A percentile compares a stretch with the other conserved stretches of the same genome.
Conservation (phyloP, 2,329 filamentous ascomycete genomes). For the Calcarisporium arbuscula region DNA sequence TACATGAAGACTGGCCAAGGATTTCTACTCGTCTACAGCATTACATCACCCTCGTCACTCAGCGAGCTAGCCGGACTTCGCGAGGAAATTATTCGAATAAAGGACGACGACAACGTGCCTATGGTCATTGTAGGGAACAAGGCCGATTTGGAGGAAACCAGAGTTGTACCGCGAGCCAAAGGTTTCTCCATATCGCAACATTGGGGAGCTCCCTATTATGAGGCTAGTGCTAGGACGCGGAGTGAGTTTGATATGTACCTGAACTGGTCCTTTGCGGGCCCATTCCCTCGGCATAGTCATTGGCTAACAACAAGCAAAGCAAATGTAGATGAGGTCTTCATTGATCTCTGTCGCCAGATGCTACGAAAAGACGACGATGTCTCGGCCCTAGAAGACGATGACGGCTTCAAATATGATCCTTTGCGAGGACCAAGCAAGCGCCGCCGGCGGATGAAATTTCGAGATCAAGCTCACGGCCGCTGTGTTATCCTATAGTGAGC, state of each 20-base stretch:
- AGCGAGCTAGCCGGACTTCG: constrained; percentile 74
- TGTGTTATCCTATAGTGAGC: constrained; percentile 38
- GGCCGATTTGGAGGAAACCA: constrained; percentile 80
- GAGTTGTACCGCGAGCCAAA: constrained; percentile 67
- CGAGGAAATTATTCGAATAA: constrained; percentile 86
- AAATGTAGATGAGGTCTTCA: constrained; percentile 87
- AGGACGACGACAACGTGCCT: constrained; percentile 77
- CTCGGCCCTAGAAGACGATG: constrained; percentile 25
- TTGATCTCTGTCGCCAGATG: constrained; percentile 79
- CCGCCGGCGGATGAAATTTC: constrained; percentile 21
- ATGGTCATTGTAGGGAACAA: constrained; percentile 93
- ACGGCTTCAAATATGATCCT: constrained; percentile 36
- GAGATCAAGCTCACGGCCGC: constrained; percentile 27
- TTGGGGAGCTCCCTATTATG: constrained; percentile 88
- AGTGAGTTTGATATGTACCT: constrained; percentile 38
- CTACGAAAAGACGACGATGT: constrained; percentile 62
- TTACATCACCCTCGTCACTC: constrained; percentile 78
- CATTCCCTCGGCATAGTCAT: too few species aligned
- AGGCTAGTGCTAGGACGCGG: constrained; percentile 74
- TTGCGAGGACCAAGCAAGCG: constrained; percentile 20
- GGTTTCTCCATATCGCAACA: constrained; percentile 80
- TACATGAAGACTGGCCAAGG: constrained; percentile 94
- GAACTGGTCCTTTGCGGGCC: background rate
- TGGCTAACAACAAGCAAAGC: constrained; percentile 38
- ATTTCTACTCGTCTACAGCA: constrained; percentile 87